Evolutionary conservation across 148 eudicot genomes (phyloP), one percentile per base, ranked within the genome.

Genomic region (Persicaria tinctoria): DNA sequence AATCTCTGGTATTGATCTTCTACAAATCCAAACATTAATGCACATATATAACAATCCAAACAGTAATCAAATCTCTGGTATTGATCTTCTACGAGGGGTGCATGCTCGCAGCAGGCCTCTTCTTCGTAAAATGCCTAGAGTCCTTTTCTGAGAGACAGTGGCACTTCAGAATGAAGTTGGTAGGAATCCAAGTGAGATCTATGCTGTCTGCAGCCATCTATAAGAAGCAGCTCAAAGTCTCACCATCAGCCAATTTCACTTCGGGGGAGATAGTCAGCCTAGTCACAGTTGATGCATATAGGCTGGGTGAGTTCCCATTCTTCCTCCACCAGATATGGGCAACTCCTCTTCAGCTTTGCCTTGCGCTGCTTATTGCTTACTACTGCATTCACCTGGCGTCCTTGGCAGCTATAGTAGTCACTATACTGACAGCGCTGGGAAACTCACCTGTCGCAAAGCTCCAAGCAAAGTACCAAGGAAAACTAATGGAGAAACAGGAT

Each of bases 311-410:
- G 76, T 89, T 64, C 97, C 98, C 3, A 85, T 78, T 57, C 74
- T 93, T 93, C 91, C 91, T 87, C 78, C 97, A 93, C 75, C 97
- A 88, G 73, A 80, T 84, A 12, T 93, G 96, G 97, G 84, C 96
- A 2, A 89, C 93, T 4, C 75, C 79, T 74, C 77, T 93, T 59
- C 97, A 89, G 74, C 93, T 93, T 62, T 79, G 86, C 72, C 73
- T 90, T 16, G 91, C 96, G 3, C 77, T 93, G 7, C 8, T 23
- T 27, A 90, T 93, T 79, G 84, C 90, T 17, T 71, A 82, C 51
- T 83, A 76, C 7, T 78, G 93, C n/a, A 91, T 93, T 8, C 93
- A 96, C 8, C 83, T 86, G 20, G 97, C 97, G 5, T 89, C 93
- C 11, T 45, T 90, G 47, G 91, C 96, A 20, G 81, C 97, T 7